Base-by-base conservation (phyloP, 2,329 filamentous ascomycete species). In the Aspergillus jensenii region DNA sequence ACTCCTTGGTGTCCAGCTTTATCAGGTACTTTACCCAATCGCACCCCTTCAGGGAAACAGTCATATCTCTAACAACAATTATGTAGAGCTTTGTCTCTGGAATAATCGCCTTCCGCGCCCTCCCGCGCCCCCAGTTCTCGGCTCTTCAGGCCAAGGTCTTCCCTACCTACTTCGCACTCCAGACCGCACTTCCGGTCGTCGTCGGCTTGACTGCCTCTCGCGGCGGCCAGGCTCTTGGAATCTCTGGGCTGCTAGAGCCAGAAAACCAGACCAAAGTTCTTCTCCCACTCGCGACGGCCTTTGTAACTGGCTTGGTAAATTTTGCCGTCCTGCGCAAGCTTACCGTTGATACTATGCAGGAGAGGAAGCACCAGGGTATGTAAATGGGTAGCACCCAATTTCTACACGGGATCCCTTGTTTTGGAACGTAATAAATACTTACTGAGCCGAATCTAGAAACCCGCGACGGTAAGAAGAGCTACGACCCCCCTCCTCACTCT, bases 401-500 rank as follows among this genome's bases (percentile, higher is more conserved):
- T 14, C 6, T 39, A 52, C 23, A 52, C 15, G 14, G 19, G 37
- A 15, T 21, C 2, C 35, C 15, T 6, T 9, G 15, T 4, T 3
- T 27, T 19, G 40, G 7, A 35, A 27, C 6, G 40, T 33, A 19
- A 17, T 8, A 12, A 45, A 35, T 45, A 19, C 51, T 53, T 12
- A 52, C 50, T 53, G 7, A 23, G 15, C 25, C 33, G 3, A n/a
- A 46, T 15, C 5, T 41, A 83, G 93, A 93, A 81, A 91, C 89
- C 61, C 87, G 88, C 67, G 93, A 97, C 71, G 91, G 91, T 55
- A 97, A 96, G 82, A 90, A 89, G 72, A 90, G 87, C 74, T 90
- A 89, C 68, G 91, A 96, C 63, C 79, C 84, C 52, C 83, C 87
- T 1, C 90, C 91, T 40, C 90, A 96, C 68, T 95, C 90, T 5